A percentile compares a stretch with the other conserved stretches of the same genome.
Conservation (phyloP, 2,329 filamentous ascomycete species). For the Sporothrix humicola region DNA sequence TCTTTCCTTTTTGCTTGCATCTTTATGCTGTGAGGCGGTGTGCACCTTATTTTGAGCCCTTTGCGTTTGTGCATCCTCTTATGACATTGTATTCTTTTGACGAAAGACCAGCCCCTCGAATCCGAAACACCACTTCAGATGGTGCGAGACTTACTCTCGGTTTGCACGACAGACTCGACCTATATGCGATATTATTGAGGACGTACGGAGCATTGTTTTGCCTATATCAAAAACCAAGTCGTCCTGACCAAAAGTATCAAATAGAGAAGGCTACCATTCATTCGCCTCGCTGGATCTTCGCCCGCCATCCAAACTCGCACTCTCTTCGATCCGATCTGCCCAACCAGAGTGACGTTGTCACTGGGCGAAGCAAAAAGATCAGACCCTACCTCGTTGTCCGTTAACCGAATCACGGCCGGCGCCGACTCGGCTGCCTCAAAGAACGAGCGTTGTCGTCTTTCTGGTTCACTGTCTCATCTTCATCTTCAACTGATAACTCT, state of each 20-base stretch:
- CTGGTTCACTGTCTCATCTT: neutral
- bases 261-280: slow-evolving; percentile 6
- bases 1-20: neutral
- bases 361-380: slow-evolving; percentile 10
- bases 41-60: too few species aligned
- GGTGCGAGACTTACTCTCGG: neutral
- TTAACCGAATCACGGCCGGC: neutral
- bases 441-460: neutral
- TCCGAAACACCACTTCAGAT: neutral
- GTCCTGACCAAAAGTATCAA: neutral
- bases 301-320: neutral
- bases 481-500: neutral
- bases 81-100: neutral
- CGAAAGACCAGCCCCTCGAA: neutral
- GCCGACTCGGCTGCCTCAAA: neutral
- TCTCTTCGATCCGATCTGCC: neutral
- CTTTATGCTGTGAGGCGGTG: too few species aligned
- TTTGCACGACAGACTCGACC: neutral
- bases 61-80: too few species aligned
- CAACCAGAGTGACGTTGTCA: slow-evolving; percentile 14
- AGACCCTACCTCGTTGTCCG: neutral
- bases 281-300: neutral
- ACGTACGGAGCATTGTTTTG: too few species aligned
- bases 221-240: neutral
- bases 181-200: neutral